phyloP scores from a whole-genome alignment of 2,329 filamentous ascomycete genomes.

The Periconia sp. region DNA sequence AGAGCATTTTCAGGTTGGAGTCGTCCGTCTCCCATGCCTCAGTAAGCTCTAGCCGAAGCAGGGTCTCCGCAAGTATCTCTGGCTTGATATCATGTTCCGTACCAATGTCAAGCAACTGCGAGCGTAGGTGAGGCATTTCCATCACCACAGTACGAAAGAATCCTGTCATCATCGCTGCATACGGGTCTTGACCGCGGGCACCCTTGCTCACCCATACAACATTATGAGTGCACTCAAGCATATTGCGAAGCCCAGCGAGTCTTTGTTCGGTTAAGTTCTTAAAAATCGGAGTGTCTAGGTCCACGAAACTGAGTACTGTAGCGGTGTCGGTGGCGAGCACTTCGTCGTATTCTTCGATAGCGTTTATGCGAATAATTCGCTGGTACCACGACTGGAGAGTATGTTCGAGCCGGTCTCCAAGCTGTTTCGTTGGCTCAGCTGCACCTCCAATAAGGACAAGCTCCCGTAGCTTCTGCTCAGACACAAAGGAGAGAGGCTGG shows the following conservation, averaged over 20 bases:
- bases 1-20: neutral
- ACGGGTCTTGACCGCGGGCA: slow-evolving; percentile 9
- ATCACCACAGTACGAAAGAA: slow-evolving; percentile 3
- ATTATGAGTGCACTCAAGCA: no score
- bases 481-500: slow-evolving; percentile 13
- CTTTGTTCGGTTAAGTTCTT: no score
- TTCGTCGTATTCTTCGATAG: no score
- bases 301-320: slow-evolving; percentile 3
- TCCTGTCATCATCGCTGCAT: slow-evolving; percentile 11
- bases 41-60: slow-evolving; percentile 7
- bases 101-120: slow-evolving; percentile 13
- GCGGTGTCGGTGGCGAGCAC: no score
- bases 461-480: no score
- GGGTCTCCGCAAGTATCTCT: slow-evolving; percentile 5
- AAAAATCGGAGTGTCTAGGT: no score
- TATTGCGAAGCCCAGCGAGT: no score
- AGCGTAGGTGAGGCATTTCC: slow-evolving; percentile 8
- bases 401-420: no score
- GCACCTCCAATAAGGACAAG: no score
- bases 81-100: slow-evolving; percentile 9
- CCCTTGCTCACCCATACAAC: slow-evolving; percentile 13
- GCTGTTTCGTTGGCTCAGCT: no score
- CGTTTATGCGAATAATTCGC: no score
- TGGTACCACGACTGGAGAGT: no score
- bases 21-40: slow-evolving; percentile 2